Percentiles rank a stretch among this genome's conserved stretches.
phyloP scores from a whole-genome alignment of 768 basidiomycete species.

The Glaciozyma martinii region DNA sequence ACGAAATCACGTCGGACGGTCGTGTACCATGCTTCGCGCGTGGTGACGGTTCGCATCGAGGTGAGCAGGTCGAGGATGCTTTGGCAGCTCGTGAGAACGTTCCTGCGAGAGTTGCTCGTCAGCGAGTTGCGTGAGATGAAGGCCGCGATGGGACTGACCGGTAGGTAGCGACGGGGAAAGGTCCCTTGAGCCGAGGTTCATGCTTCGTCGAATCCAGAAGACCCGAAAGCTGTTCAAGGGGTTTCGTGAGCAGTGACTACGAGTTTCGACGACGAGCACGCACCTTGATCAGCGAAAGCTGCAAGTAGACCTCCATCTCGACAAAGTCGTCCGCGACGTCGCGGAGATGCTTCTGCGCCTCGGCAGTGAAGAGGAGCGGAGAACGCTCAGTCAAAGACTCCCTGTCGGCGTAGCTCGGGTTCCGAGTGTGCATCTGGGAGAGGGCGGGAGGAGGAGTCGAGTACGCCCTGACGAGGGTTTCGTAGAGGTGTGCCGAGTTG shows the following conservation, averaged over 20 bases:
- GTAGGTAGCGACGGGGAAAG: conserved; percentile 80
- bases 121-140: too few species aligned
- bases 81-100: conserved; percentile 43
- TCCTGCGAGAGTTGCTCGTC: not conserved
- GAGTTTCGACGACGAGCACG: not conserved
- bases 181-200: conserved; percentile 90
- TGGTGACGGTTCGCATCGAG: conserved; percentile 94
- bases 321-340: conserved; percentile 18
- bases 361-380: conserved; percentile 4
- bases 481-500: conserved; percentile 91
- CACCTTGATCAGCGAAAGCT: conserved; percentile 68
- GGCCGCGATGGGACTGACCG: conserved; percentile 41
- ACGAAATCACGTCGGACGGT: conserved; percentile 74
- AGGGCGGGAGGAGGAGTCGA: conserved; percentile 50
- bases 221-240: conserved; percentile 55
- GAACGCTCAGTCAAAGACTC: conserved; percentile 8
- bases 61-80: conserved; percentile 80
- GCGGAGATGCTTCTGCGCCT: conserved; percentile 6
- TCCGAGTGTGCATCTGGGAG: not conserved
- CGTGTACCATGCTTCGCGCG: conserved; percentile 73
- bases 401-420: not conserved
- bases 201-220: conserved; percentile 81
- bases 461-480: conserved; percentile 77
- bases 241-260: conserved; percentile 43
- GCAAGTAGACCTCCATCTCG: conserved; percentile 73